Evolutionary conservation across 139 green algal genomes (phyloP), one percentile per base, ranked within the genome.

Genomic region (Coccomyxa sp.): DNA sequence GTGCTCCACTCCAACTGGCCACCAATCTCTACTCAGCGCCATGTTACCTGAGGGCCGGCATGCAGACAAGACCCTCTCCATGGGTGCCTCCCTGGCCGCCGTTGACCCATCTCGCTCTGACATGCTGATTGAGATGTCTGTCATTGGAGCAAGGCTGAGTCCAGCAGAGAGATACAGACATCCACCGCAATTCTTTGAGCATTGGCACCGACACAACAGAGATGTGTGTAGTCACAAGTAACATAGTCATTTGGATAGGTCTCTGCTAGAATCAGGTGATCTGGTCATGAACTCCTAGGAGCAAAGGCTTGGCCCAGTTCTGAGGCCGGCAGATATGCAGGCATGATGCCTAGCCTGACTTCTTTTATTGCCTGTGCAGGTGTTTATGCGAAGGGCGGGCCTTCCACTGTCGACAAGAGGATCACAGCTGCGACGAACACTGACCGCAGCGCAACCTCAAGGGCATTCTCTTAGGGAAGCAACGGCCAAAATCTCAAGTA

Each of bases 381-480:
- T 22, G 79, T 83, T 6, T 79, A 83, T 24, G 70, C 73, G 14
- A 68, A 76, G 64, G 79, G 79, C 7, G 79, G 79, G 10, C 79
- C 79, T 0, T 74, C 27, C 12, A 74, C 70, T 10, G 74, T 79
- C 33, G 79, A 83, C 73, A 76, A 83, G 68, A 38, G 64, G 8
- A 79, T 83, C 41, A 83, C 79, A 0, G 29, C 79, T 39, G 73
- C 70, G 34, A 79, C 54, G 58, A 64, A 79, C n/a, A 83, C 74
- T 22, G 68, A 76, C 41, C 72, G 78, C 31, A n/a, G n/a, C n/a
- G n/a, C n/a, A n/a, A n/a, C n/a, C n/a, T n/a, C n/a, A n/a, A n/a
- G n/a, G n/a, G n/a, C n/a, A n/a, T n/a, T n/a, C n/a, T n/a, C n/a
- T n/a, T n/a, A n/a, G n/a, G n/a, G n/a, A n/a, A n/a, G n/a, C n/a